These are phyloP conservation scores for Ceriops zippeliana DNA, from an alignment of 345 rosid genomes.

Conservation along the genomic window DNA sequence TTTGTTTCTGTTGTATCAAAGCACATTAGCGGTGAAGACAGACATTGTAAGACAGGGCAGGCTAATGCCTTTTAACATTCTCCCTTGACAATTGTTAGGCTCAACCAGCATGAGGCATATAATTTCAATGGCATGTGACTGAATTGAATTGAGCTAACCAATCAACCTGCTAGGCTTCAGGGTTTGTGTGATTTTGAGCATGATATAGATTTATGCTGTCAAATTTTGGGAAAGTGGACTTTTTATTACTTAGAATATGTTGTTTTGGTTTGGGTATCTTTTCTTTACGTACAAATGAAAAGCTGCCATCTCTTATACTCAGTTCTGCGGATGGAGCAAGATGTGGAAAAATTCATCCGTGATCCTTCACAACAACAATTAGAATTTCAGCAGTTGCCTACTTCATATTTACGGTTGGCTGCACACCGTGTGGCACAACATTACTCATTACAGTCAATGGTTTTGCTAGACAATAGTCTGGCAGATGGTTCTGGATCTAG, in stretches of 20 bases:
- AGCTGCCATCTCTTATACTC: slow-evolving; percentile 12
- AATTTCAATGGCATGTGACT: no score
- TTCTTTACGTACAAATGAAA: background rate
- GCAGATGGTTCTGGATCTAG: slow-evolving; percentile 67
- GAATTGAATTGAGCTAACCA: no score
- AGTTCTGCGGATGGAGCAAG: slow-evolving; percentile 87
- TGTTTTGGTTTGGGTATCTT: background rate
- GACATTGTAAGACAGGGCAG: no score
- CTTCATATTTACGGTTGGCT: slow-evolving; percentile 73
- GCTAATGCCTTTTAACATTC: no score
- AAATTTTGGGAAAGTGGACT: background rate
- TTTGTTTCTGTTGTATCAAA: no score
- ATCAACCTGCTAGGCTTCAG: no score
- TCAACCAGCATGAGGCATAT: no score
- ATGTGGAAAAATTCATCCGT: slow-evolving; percentile 59
- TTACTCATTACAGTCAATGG: slow-evolving; percentile 78
- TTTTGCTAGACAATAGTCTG: slow-evolving; percentile 54
- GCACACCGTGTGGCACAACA: slow-evolving; percentile 89
- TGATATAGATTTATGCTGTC: no score
- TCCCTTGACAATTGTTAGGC: no score
- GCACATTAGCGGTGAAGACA: no score
- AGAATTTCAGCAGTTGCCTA: slow-evolving; percentile 77
- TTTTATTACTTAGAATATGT: background rate
- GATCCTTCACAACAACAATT: slow-evolving; percentile 60
- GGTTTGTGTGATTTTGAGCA: no score